Percentiles rank a stretch among this genome's conserved stretches.
phyloP scores from a whole-genome alignment of 371 early-diverging fungal genomes.

The Mortierella sp. region DNA sequence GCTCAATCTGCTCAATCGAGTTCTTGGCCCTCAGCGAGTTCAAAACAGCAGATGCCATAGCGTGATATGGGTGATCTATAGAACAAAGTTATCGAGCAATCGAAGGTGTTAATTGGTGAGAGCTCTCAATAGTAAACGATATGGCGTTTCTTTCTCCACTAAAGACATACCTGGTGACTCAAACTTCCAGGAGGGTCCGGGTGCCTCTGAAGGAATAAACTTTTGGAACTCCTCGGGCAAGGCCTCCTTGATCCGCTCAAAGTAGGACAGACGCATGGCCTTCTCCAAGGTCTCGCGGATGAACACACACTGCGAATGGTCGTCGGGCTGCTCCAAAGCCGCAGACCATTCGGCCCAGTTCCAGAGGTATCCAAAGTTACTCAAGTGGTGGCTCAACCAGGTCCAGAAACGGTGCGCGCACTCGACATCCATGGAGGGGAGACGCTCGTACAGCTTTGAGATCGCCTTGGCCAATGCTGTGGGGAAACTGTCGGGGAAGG shows the following conservation, averaged over 20 bases:
- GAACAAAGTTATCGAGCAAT: not conserved
- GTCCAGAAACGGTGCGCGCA: conserved; percentile 83
- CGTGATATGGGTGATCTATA: conserved; percentile 65
- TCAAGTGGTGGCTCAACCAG: conserved; percentile 93
- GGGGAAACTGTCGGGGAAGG: conserved; percentile 76
- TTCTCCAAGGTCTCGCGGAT: conserved; percentile 89
- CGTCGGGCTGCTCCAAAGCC: conserved; percentile 61
- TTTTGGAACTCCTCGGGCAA: conserved; percentile 77
- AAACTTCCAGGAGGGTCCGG: conserved; percentile 79
- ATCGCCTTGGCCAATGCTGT: conserved; percentile 67
- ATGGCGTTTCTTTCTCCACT: too few species aligned
- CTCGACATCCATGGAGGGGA: conserved; percentile 88
- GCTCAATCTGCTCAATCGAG: conserved; percentile 74
- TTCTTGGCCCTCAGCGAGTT: conserved; percentile 74
- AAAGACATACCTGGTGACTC: conserved; percentile 60
- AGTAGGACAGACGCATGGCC: conserved; percentile 86
- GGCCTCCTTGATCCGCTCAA: conserved; percentile 86
- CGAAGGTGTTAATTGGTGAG: not conserved
- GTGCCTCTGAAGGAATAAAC: conserved; percentile 77
- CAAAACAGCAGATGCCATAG: conserved; percentile 71
- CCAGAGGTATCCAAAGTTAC: conserved; percentile 95
- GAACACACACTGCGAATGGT: conserved; percentile 73
- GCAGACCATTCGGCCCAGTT: conserved; percentile 89
- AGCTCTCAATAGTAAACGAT: not conserved
- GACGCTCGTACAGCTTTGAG: conserved; percentile 71